Conservation (phyloP, 192 early-diverging fungal species). For the Haplosporangium gracile region DNA sequence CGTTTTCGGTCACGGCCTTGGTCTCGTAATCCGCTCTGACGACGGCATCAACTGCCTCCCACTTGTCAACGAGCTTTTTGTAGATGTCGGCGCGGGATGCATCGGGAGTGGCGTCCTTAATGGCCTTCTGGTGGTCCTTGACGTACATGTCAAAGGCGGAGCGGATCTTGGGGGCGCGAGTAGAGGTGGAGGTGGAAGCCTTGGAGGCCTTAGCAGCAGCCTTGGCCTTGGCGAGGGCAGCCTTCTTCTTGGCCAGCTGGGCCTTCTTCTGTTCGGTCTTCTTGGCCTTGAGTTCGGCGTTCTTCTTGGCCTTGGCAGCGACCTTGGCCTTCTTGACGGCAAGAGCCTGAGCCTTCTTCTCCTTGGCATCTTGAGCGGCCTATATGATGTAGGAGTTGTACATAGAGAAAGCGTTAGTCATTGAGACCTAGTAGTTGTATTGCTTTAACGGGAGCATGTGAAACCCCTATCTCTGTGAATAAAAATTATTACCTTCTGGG, state of each 20-base stretch:
- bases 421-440: background rate
- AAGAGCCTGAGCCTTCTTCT: slow-evolving; percentile 43
- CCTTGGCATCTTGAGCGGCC: slow-evolving; percentile 49
- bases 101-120: slow-evolving; percentile 39
- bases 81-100: slow-evolving; percentile 47
- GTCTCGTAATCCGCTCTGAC: slow-evolving; percentile 33
- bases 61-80: slow-evolving; percentile 54
- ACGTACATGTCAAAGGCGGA: slow-evolving; percentile 55
- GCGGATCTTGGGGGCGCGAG: slow-evolving; percentile 37
- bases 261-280: slow-evolving; percentile 38
- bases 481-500: slow-evolving; percentile 36
- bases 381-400: background rate
- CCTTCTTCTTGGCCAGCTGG: slow-evolving; percentile 30
- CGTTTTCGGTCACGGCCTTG: slow-evolving; percentile 39
- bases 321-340: slow-evolving; percentile 51
- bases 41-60: slow-evolving; percentile 32
- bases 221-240: slow-evolving; percentile 31
- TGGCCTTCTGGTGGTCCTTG: slow-evolving; percentile 49
- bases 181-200: background rate
- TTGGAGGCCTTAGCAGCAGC: slow-evolving; percentile 1
- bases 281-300: slow-evolving; percentile 35
- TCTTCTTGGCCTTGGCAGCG: slow-evolving; percentile 50
- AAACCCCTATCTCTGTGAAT: background rate
- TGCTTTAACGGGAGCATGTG: too few relatives aligned
- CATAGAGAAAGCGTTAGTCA: background rate